Evolutionary conservation across 257 asterid species (phyloP).

Genomic region (Coffea canephora): DNA sequence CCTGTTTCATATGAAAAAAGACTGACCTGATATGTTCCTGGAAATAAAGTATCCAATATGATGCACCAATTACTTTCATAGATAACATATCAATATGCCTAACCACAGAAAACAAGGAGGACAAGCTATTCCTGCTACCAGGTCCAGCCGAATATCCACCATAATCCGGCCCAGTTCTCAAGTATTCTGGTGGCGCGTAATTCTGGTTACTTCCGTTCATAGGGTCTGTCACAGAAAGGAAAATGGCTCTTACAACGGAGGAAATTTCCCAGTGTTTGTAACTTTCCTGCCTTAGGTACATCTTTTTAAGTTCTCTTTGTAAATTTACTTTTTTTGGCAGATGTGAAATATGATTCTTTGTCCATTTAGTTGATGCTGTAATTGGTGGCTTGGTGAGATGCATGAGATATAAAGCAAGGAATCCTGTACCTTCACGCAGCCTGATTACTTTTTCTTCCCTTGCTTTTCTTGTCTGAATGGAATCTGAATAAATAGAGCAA

Average conservation of each 20-base stretch:
- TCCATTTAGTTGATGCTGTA: slow-evolving; percentile 6
- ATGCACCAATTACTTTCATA: not conserved
- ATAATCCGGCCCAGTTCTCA: slow-evolving; percentile 13
- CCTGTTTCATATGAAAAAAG: slow-evolving; percentile 27
- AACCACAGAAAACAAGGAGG: slow-evolving; percentile 2
- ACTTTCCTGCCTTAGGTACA: not conserved
- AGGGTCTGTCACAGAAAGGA: not conserved
- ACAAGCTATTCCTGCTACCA: not conserved
- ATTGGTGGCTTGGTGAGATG: slow-evolving; percentile 8
- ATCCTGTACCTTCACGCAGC: slow-evolving; percentile 33
- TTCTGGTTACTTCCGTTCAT: slow-evolving; percentile 20
- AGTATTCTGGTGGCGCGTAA: slow-evolving; percentile 4
- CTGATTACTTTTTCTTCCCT: not conserved
- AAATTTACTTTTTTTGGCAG: slow-evolving; percentile 4
- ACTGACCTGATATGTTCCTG: not conserved
- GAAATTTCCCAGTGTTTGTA: not conserved
- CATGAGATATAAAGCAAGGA: slow-evolving; percentile 35
- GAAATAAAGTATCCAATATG: not conserved
- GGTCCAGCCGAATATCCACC: not conserved
- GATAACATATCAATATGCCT: not conserved
- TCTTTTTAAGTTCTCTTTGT: not conserved
- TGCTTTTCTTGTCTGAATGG: not conserved
- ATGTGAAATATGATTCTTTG: slow-evolving; percentile 15
- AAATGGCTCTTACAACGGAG: not conserved
- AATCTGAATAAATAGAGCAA: slow-evolving; percentile 6